Evolutionary conservation across 1,284 basidiomycete species (phyloP), one percentile per base, ranked within the genome.

Genomic region (Hemileia vastatrix): DNA sequence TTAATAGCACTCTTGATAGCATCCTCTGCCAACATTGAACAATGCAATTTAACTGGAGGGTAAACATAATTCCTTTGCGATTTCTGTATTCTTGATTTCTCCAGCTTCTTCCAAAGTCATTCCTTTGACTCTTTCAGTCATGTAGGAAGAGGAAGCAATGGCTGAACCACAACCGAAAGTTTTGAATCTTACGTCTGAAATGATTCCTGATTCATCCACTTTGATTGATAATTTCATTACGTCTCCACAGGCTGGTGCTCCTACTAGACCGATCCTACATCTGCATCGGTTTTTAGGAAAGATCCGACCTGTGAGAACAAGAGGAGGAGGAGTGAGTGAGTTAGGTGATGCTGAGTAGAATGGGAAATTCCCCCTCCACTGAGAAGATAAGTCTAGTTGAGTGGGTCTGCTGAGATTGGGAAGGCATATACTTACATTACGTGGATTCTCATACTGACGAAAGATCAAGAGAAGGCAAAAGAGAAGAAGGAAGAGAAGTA

Each of bases 131-230:
- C 92, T 87, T 80, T 98, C 94, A n/a, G 94, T 98, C 88, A 95
- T 91, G 77, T 92, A 96, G 9, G 88, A 92, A 73, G 88, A 91
- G 2, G 90, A 94, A 1, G 94, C 94, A 67, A 98, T 98, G 68
- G 95, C 95, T 66, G 90, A 94, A 63, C 95, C 91, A 76, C 91
- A 94, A 13, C 92, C 92, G 76, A 96, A 95, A 0, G 92, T 95
- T 81, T 95, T 98, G 83, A 98, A 97, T 78, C 94, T 95, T 77
- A 97, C 95, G 75, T 98, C 95, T 62, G 87, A 88, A 75, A 98
- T 98, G 78, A 96, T 84, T 47, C 91, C 72, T 87, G 50, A 49
- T 44, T 73, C 73, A 61, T 69, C 71, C 47, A 75, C 74, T 66
- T 73, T 74, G 68, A 75, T 75, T 18, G 67, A 69, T 11, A 75